These are phyloP conservation scores for Seiridium cupressi DNA, from an alignment of 2,329 filamentous ascomycete genomes.

Conservation along the genomic window DNA sequence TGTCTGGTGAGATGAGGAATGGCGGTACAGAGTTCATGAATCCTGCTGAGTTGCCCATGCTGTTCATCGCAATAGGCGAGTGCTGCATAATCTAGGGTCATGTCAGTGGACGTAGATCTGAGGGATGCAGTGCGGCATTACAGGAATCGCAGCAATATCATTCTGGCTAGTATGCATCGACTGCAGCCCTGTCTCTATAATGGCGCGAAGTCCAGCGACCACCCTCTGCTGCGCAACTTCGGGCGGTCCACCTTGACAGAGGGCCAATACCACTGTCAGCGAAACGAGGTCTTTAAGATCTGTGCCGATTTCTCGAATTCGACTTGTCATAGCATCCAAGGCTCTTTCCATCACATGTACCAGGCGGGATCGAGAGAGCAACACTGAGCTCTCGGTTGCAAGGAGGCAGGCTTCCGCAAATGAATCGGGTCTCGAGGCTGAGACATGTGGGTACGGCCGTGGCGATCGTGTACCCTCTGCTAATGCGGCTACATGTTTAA, in stretches of 20 bases:
- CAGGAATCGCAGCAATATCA: constrained; percentile 26
- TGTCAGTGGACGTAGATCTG: neutral
- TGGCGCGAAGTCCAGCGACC: constrained; percentile 35
- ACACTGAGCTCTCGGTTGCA: constrained; percentile 24
- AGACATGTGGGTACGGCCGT: constrained; percentile 12
- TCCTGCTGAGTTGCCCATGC: constrained; percentile 15
- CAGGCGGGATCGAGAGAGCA: constrained; percentile 23
- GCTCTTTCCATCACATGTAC: constrained; percentile 40
- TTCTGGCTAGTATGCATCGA: constrained; percentile 42
- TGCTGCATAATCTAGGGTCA: neutral
- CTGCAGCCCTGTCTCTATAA: constrained; percentile 44
- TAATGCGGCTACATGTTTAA: constrained; percentile 31
- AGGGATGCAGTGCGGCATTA: constrained; percentile 13
- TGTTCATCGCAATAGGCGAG: constrained; percentile 15
- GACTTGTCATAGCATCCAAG: constrained; percentile 41
- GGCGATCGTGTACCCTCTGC: constrained; percentile 8
- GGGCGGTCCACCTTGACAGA: constrained; percentile 35
- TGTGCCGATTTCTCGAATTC: constrained; percentile 43
- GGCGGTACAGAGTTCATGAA: constrained; percentile 20
- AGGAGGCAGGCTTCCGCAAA: constrained; percentile 21
- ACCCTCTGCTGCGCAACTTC: constrained; percentile 42
- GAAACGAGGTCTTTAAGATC: constrained; percentile 50
- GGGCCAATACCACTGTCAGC: constrained; percentile 46
- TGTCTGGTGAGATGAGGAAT: constrained; percentile 21
- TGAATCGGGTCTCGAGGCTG: constrained; percentile 15